Evolutionary conservation across 257 asterid genomes (phyloP).

Genomic region (Linderniella brevidens): DNA sequence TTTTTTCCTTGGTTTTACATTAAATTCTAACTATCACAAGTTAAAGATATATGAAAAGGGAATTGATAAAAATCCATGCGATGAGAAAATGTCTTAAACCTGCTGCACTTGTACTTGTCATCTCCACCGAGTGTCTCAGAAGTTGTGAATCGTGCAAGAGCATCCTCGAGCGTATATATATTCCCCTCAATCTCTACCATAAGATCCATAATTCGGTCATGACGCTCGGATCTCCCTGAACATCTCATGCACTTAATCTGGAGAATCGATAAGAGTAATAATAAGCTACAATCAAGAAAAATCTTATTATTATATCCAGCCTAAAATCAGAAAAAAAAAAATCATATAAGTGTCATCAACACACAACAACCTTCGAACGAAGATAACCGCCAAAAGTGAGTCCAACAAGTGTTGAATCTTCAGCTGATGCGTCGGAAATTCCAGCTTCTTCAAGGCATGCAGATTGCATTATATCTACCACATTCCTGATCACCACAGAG

Average conservation of each 20-base stretch:
- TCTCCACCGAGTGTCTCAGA: constrained; percentile 48
- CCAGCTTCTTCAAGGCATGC: constrained; percentile 41
- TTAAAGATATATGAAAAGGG: too few relatives aligned
- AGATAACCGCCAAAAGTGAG: constrained; percentile 54
- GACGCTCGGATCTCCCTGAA: constrained; percentile 26
- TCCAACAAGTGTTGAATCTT: constrained; percentile 45
- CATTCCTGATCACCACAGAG: constrained; percentile 23
- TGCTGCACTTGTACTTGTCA: constrained; percentile 46
- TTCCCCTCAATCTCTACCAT: constrained; percentile 39
- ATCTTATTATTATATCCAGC: not conserved
- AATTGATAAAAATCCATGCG: too few relatives aligned
- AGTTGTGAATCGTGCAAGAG: constrained; percentile 34
- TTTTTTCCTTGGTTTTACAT: too few relatives aligned
- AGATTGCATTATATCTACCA: constrained; percentile 39
- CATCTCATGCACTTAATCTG: constrained; percentile 53
- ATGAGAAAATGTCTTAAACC: constrained; percentile 14
- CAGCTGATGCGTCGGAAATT: constrained; percentile 24
- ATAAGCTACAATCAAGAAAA: too few relatives aligned
- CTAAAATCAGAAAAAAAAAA: not conserved
- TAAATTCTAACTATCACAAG: too few relatives aligned
- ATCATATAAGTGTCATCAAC: constrained; percentile 3
- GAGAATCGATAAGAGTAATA: not conserved
- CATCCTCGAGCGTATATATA: constrained; percentile 36
- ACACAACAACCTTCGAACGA: constrained; percentile 35
- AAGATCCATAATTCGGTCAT: constrained; percentile 42